These are phyloP conservation scores for Dichotomocladium elegans DNA, from an alignment of 371 early-diverging fungal species.

Conservation along the genomic window DNA sequence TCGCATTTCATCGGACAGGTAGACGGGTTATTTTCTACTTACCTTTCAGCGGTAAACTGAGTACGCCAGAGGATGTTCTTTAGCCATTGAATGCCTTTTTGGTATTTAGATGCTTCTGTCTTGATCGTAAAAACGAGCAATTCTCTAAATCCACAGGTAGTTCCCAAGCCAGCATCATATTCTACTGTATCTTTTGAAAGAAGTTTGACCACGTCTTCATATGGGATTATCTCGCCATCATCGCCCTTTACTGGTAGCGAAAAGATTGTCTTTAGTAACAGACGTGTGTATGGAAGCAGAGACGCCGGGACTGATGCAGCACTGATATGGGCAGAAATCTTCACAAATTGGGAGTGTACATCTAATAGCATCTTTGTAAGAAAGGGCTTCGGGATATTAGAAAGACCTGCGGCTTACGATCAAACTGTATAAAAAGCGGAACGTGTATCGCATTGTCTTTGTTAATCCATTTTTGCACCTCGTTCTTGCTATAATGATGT, in stretches of 20 bases:
- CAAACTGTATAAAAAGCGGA: slow-evolving; percentile 63
- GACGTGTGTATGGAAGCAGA: slow-evolving; percentile 52
- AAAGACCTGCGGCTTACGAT: slow-evolving; percentile 55
- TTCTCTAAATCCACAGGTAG: slow-evolving; percentile 45
- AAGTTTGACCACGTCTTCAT: slow-evolving; percentile 59
- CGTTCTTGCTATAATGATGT: slow-evolving; percentile 41
- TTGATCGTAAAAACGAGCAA: slow-evolving; percentile 48
- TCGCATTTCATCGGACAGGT: too few relatives aligned
- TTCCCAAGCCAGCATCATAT: slow-evolving; percentile 48
- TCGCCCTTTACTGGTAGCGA: slow-evolving; percentile 46
- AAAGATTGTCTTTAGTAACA: slow-evolving; percentile 59
- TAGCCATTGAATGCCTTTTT: slow-evolving; percentile 55
- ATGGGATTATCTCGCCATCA: slow-evolving; percentile 40
- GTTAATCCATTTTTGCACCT: slow-evolving; percentile 52
- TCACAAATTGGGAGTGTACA: slow-evolving; percentile 57
- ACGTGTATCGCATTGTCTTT: slow-evolving; percentile 41
- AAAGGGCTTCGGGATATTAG: background rate
- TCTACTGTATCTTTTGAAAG: slow-evolving; percentile 57
- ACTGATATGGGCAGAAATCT: slow-evolving; percentile 46
- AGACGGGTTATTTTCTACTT: too few relatives aligned
- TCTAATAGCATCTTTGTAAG: slow-evolving; percentile 23
- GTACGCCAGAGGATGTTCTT: slow-evolving; percentile 61
- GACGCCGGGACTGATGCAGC: slow-evolving; percentile 45
- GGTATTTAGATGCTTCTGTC: slow-evolving; percentile 49
- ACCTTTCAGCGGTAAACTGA: slow-evolving; percentile 54